Evolutionary conservation across 148 eudicot species (phyloP), one percentile per base, ranked within the genome.

Genomic region (Diospyros kaki): DNA sequence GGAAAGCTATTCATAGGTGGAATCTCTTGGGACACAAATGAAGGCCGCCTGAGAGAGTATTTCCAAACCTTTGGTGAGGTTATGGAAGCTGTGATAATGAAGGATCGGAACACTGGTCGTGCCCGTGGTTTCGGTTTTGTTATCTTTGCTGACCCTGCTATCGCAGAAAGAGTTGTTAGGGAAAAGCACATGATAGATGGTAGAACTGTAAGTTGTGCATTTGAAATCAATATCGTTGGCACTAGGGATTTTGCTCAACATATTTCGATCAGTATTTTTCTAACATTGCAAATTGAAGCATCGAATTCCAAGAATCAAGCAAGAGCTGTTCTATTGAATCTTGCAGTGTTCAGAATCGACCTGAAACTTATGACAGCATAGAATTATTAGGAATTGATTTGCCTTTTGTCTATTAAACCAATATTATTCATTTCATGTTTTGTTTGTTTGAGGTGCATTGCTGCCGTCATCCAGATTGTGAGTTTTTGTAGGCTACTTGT

Each of bases 111-210:
- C 59, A 95, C 99, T 0, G 99, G 98, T 11, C 91, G 98, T 54
- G 97, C 98, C 62, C 99, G 99, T 68, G 99, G 99, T 40, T 95
- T 95, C n/a, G 99, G 99, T 64, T 95, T 95, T 69, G 86, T 95
- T 76, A 87, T 95, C 72, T 95, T 89, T 81, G 86, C 91, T 58
- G 94, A 93, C 76, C 89, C 99, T 46, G 78, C 87, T 68, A 91
- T 89, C 75, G 99, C 99, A 8, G 98, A 95, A 75, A 77, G 84
- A 74, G 98, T 95, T 84, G 96, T 95, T 53, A 90, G 80, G 82
- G 94, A 92, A 80, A 93, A 87, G 77, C 99, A 95, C 67, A 77
- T 84, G 67, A 88, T 95, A 48, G 98, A 95, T 87, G 98, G 99
- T 55, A 86, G 98, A 85, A 86, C 90, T 78, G 99, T 95, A 83